Conservation (phyloP, 2,329 filamentous ascomycete genomes). For the Pyrenochaeta sp. region DNA sequence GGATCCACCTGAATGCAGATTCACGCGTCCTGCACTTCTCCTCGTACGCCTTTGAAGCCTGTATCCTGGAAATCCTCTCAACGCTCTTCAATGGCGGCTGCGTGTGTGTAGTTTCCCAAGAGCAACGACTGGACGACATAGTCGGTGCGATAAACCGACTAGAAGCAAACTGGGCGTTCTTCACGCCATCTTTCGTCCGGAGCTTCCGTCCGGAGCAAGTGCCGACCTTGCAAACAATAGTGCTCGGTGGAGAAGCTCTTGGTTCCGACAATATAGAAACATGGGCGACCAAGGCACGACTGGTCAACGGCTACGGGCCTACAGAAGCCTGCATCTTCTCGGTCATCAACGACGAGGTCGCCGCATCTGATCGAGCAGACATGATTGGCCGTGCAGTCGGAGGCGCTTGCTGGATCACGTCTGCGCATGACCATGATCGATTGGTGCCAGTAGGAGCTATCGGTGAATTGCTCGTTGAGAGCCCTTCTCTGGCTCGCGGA, state of each 20-base stretch:
- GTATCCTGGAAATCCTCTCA: constrained; percentile 60
- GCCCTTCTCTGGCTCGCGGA: constrained; percentile 1
- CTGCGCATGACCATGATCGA: constrained; percentile 23
- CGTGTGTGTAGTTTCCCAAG: constrained; percentile 60
- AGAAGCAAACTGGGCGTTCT: constrained; percentile 5
- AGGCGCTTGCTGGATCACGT: constrained; percentile 39
- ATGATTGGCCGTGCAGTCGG: constrained; percentile 23
- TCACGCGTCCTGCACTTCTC: constrained; percentile 4
- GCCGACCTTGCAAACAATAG: constrained; percentile 50
- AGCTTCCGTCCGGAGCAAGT: constrained; percentile 47
- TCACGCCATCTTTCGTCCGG: constrained; percentile 29
- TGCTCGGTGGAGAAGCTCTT: constrained; percentile 50
- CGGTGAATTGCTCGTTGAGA: background rate
- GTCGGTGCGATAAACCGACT: constrained; percentile 54
- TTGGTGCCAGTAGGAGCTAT: background rate
- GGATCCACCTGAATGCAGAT: background rate
- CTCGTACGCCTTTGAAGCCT: constrained; percentile 58
- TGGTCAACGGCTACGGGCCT: constrained; percentile 16
- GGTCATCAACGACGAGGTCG: background rate
- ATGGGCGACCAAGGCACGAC: constrained; percentile 35
- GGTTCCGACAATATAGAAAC: constrained; percentile 47
- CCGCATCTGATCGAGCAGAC: background rate
- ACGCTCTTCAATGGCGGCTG: constrained; percentile 54
- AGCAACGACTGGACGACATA: constrained; percentile 51
- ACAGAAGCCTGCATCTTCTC: constrained; percentile 18